Evolutionary conservation across 2,329 filamentous ascomycete genomes (phyloP), one percentile per base, ranked within the genome.

Genomic region (Exutisphaerella laricina): DNA sequence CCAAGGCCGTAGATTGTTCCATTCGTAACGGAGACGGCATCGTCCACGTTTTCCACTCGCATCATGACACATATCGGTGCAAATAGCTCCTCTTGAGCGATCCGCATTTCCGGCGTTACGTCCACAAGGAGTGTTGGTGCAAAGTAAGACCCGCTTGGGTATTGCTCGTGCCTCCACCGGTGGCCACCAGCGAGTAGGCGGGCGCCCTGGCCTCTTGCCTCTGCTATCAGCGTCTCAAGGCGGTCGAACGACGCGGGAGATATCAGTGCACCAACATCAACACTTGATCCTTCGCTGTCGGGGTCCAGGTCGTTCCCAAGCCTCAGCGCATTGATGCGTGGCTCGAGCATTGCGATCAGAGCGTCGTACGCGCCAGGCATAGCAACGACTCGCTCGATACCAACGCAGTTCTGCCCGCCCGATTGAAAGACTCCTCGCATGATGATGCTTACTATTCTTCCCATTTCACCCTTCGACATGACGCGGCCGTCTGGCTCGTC

Each of bases 371-470:
- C 74, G n/a, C 70, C 71, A 1, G 87, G 82, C 12, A 85, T 76
- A 17, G 84, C 87, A 55, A 97, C 82, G 59, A 97, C 82, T 43
- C 92, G 85, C 70, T 98, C 92, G 54, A 96, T 90, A 42, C 92
- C 92, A 60, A 98, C 90, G 67, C 92, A 98, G 69, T 98, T 98
- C 66, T 98, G 92, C 1, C 92, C 92, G 12, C 88, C 84, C 39
- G 88, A 88, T 66, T 98, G 92, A 68, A 97, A 98, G 7, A 87
- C 88, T 39, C 90, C 92, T 40, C 92, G 81, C 69, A 98, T 82
- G 49, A 97, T 78, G 50, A 94, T 84, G 49, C 88, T 85, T 28
- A 79, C 77, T 37, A 97, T 82, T 30, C 84, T 79, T 4, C 78
- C 68, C 46, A 97, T 73, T 57, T 78, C 71, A 39, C 54, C 65